A percentile compares a stretch with the other conserved stretches of the same genome.
These are phyloP conservation scores for Gaultheria prostrata DNA, from an alignment of 148 eudicot species.

Conservation along the genomic window DNA sequence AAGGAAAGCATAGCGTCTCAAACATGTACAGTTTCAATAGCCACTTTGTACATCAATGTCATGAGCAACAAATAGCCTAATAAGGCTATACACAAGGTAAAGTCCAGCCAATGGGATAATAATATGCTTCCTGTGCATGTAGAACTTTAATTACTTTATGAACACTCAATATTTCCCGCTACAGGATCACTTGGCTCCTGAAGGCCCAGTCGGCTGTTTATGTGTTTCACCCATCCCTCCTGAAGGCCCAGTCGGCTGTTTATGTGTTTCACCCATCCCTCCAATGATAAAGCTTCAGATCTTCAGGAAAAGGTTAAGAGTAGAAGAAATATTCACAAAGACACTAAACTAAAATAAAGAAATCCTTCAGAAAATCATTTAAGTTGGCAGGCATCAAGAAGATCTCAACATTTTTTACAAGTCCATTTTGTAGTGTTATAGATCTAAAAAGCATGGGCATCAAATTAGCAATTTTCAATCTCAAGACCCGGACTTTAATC, in stretches of 20 bases:
- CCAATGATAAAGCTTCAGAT: background rate
- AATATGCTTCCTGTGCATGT: background rate
- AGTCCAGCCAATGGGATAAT: background rate
- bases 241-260: background rate
- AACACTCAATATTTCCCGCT: background rate
- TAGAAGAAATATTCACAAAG: background rate
- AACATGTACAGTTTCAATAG: background rate
- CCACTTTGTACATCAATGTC: background rate
- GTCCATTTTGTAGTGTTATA: background rate
- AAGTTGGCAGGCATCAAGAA: conserved; percentile 2
- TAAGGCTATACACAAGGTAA: background rate
- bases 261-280: background rate
- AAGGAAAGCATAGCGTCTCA: background rate
- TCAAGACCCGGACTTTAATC: background rate
- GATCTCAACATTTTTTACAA: background rate
- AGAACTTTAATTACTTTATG: background rate
- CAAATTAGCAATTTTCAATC: background rate
- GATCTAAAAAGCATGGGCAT: background rate
- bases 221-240: too few species aligned
- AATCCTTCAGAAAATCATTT: background rate
- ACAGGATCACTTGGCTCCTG: background rate
- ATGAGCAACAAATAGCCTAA: background rate
- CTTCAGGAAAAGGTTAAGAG: background rate
- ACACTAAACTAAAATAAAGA: background rate
- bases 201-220: too few species aligned